These are phyloP conservation scores for Amanita exitialis DNA, from an alignment of 768 basidiomycete species.

Conservation along the genomic window DNA sequence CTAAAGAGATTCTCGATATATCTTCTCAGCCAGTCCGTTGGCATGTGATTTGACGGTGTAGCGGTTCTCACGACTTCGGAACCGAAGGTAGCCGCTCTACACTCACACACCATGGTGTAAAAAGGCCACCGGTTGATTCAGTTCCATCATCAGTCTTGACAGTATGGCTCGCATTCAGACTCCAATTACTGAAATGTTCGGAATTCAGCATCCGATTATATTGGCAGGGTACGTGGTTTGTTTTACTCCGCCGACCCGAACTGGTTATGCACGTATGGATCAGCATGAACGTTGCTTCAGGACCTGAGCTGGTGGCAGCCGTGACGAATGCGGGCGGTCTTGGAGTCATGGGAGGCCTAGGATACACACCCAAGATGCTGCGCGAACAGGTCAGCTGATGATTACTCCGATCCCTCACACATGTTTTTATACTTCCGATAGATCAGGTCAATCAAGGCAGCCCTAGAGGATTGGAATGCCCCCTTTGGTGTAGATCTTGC, in stretches of 20 bases:
- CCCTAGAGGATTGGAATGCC: constrained; percentile 60
- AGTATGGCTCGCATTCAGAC: constrained; percentile 61
- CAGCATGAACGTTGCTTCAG: constrained; percentile 40
- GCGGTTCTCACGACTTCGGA: no score
- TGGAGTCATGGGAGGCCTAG: constrained; percentile 87
- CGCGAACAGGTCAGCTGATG: constrained; percentile 52
- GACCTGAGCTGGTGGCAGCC: constrained; percentile 81
- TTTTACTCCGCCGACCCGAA: background rate
- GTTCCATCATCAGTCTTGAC: background rate
- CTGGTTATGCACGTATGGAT: background rate
- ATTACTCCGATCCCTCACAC: background rate
- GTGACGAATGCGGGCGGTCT: constrained; percentile 92
- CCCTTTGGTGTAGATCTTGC: constrained; percentile 92
- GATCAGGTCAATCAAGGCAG: constrained; percentile 67
- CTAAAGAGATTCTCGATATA: no score
- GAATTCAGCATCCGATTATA: constrained; percentile 80
- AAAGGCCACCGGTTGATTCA: no score
- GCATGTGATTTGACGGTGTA: no score
- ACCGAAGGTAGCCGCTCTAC: no score
- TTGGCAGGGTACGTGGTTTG: constrained; percentile 51
- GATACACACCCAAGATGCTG: constrained; percentile 76
- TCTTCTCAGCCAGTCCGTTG: no score
- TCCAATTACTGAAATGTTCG: constrained; percentile 83
- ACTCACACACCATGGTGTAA: background rate
- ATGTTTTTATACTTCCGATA: constrained; percentile 16